phyloP scores from a whole-genome alignment of 2,329 filamentous ascomycete species.

The Kalaharituber pfeilii region DNA sequence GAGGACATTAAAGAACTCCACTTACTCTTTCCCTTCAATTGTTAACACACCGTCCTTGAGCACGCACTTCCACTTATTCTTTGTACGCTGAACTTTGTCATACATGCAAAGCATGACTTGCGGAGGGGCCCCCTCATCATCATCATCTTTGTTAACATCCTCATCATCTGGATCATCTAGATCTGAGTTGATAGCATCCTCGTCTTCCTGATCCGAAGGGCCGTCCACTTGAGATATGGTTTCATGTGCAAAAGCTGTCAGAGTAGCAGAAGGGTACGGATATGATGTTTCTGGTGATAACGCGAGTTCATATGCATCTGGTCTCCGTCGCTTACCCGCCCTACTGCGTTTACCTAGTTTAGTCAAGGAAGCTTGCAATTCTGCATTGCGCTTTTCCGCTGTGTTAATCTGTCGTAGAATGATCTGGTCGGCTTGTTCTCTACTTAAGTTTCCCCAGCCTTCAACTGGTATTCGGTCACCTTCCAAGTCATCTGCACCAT shows the following conservation, averaged over 20 bases:
- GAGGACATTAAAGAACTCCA: slow-evolving; percentile 18
- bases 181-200: slow-evolving; percentile 96
- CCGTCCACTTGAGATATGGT: slow-evolving; percentile 39
- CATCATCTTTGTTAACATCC: slow-evolving; percentile 56
- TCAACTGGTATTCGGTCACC: slow-evolving; percentile 9
- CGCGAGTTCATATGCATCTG: slow-evolving; percentile 18
- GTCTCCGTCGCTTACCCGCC: slow-evolving; percentile 6
- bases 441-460: slow-evolving; percentile 14
- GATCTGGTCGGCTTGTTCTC: slow-evolving; percentile 16
- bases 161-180: slow-evolving; percentile 88
- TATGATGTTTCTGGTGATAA: slow-evolving; percentile 14
- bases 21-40: slow-evolving; percentile 74
- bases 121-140: slow-evolving; percentile 63
- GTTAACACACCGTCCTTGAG: slow-evolving; percentile 92
- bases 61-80: slow-evolving; percentile 99
- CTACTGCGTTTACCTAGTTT: slow-evolving; percentile 8
- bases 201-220: slow-evolving; percentile 51
- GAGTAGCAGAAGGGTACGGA: slow-evolving; percentile 12
- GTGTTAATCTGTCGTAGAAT: slow-evolving; percentile 14
- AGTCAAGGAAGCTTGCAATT: slow-evolving; percentile 13
- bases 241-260: slow-evolving; percentile 16
- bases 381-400: slow-evolving; percentile 21
- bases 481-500: slow-evolving; percentile 36
- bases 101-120: slow-evolving; percentile 98
- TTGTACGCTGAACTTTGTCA: slow-evolving; percentile 95